Conservation (phyloP, 768 basidiomycete species). For the Hemileccinum rubropunctum region DNA sequence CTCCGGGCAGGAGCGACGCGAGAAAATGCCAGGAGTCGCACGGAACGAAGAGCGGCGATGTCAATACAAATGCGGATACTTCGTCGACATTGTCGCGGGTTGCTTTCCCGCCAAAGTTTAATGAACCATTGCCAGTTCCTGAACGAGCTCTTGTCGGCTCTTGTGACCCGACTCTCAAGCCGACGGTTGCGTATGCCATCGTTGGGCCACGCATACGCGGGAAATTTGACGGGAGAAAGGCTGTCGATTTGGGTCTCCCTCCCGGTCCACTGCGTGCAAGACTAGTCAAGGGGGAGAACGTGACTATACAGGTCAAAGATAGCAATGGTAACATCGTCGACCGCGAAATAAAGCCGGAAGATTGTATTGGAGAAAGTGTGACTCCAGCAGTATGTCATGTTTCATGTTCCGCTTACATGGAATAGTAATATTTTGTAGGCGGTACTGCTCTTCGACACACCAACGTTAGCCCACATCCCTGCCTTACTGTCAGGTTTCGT, state of each 20-base stretch:
- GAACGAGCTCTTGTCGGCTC: conserved; percentile 17
- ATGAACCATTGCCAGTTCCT: conserved; percentile 20
- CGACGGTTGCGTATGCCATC: conserved; percentile 48
- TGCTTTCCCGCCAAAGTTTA: conserved; percentile 16
- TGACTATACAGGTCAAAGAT: conserved; percentile 54
- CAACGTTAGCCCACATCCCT: conserved; percentile 55
- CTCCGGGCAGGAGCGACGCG: conserved; percentile 7
- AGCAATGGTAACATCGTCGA: conserved; percentile 40
- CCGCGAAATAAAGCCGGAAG: conserved; percentile 56
- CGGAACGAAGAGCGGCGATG: conserved; percentile 8
- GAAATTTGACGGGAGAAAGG: conserved; percentile 72
- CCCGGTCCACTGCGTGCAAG: conserved; percentile 53
- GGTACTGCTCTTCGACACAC: conserved; percentile 69
- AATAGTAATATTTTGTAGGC: conserved; percentile 37
- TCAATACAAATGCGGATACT: not conserved
- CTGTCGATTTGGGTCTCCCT: conserved; percentile 61
- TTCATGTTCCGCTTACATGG: not conserved
- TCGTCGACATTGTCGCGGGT: conserved; percentile 8
- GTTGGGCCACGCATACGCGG: conserved; percentile 54
- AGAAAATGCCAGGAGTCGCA: conserved; percentile 8
- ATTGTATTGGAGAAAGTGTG: conserved; percentile 55
- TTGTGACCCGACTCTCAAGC: conserved; percentile 20
- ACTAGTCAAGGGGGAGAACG: conserved; percentile 62
- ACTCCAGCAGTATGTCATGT: conserved; percentile 40
- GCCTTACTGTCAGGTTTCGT: conserved; percentile 48